Evolutionary conservation across 2,329 filamentous ascomycete genomes (phyloP), one percentile per base, ranked within the genome.

Genomic region (Cadophora luteo-olivacea): DNA sequence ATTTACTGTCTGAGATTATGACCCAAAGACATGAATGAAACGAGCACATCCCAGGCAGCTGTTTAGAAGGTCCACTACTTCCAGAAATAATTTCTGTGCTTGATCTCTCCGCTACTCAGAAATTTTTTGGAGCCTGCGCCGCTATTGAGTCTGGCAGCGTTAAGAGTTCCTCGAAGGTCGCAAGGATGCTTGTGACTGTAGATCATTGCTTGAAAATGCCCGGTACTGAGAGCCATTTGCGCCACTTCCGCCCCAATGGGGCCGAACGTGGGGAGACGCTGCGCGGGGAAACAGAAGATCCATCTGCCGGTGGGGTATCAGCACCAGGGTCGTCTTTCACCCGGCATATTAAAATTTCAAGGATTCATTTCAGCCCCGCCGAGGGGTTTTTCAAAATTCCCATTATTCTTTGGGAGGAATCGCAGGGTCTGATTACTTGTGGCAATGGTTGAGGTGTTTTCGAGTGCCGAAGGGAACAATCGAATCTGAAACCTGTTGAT

Each of bases 221-320:
- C 25, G 24, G 33, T 5, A 3, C 32, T 6, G 22, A 19, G 8
- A 33, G 11, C 38, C 25, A 36, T 32, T 62, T 57, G 32, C 57
- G 57, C 65, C 64, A 55, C 64, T 22, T 51, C 48, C 45, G 33
- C 38, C 3, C 38, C 25, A 24, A 41, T n/a, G 45, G 48, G 36
- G 51, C 32, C 22, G 22, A 63, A 45, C n/a, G 12, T 25, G 58
- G 58, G 65, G 65, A 65, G 52, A 45, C 52, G 52, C 45, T 36
- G 55, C 52, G 70, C 69, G 72, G 72, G 69, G 65, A 71, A 72
- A 74, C 58, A 55, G 58, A 61, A 69, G 41, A 67, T 69, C 68
- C 69, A 68, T 71, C 60, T 74, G 64, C 70, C 68, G 67, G 33
- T 45, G 5, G 51, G n/a, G 58, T 58, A 63, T 57, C 65, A 67